Conservation (phyloP, 2,329 filamentous ascomycete species). For the Ilyonectria mors-panacis region DNA sequence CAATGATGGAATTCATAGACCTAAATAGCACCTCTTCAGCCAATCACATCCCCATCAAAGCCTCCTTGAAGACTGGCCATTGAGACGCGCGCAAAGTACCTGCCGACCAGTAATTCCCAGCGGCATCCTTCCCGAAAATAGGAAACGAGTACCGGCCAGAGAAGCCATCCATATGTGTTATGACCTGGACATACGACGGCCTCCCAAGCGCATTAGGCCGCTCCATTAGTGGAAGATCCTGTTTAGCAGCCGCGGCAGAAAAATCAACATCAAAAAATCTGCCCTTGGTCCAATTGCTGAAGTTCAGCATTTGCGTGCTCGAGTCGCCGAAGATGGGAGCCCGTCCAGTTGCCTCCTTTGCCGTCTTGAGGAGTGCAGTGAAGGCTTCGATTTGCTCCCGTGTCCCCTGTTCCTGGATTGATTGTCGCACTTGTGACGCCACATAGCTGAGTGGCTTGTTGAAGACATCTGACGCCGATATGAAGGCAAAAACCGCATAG, state of each 20-base stretch:
- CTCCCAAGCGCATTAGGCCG: background rate
- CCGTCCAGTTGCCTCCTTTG: background rate
- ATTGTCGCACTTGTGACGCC: too few species aligned
- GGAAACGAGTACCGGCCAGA: background rate
- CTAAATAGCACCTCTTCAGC: background rate
- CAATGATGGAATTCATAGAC: too few species aligned
- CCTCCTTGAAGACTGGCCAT: too few species aligned
- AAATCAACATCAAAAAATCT: background rate
- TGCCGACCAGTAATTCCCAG: background rate
- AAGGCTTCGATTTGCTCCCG: too few species aligned
- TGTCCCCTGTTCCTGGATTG: background rate
- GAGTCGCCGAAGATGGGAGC: background rate
- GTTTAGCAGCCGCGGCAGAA: background rate
- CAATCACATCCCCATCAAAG: too few species aligned
- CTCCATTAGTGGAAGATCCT: background rate
- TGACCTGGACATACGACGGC: too few species aligned
- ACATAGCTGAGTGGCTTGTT: too few species aligned
- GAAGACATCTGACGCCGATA: too few species aligned
- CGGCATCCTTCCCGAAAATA: background rate
- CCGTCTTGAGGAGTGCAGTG: background rate
- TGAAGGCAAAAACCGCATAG: too few species aligned
- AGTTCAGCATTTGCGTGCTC: background rate
- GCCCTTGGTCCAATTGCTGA: background rate
- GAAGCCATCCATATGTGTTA: background rate
- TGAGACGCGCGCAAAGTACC: background rate